Evolutionary conservation across 192 early-diverging fungal species (phyloP).

Genomic region (Umbelopsis isabellina): DNA sequence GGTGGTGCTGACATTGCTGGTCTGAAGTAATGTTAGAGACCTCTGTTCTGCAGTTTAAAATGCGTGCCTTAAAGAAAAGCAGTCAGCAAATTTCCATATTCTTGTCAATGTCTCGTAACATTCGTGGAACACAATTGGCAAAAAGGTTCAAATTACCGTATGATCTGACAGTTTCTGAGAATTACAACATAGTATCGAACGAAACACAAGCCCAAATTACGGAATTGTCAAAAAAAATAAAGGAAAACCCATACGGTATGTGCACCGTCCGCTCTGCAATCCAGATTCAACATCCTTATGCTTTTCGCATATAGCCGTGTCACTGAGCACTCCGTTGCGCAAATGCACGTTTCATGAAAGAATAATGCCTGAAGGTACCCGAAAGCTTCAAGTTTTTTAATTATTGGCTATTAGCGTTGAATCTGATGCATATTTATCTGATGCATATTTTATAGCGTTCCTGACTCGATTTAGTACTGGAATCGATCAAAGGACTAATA

Average conservation of each 20-base stretch:
- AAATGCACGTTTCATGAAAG: conserved; percentile 15
- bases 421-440: not conserved
- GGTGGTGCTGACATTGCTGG: not conserved
- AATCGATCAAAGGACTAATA: conserved; percentile 7
- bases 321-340: conserved; percentile 20
- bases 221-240: conserved; percentile 10
- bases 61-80: not conserved
- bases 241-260: conserved; percentile 27
- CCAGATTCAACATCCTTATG: too few species aligned
- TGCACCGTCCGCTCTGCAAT: not conserved
- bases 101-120: not conserved
- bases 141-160: conserved; percentile 3
- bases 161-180: not conserved
- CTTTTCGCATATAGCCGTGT: conserved; percentile 6
- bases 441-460: conserved; percentile 12
- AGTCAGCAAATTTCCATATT: not conserved
- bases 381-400: not conserved
- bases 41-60: not conserved
- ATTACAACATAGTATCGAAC: not conserved
- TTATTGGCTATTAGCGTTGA: not conserved
- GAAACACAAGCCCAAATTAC: not conserved
- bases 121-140: not conserved
- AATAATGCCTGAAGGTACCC: conserved; percentile 22
- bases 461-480: conserved; percentile 26
- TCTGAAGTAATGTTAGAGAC: not conserved